These are phyloP conservation scores for Phyllosticta citrichinensis DNA, from an alignment of 2,329 filamentous ascomycete species.

Conservation along the genomic window DNA sequence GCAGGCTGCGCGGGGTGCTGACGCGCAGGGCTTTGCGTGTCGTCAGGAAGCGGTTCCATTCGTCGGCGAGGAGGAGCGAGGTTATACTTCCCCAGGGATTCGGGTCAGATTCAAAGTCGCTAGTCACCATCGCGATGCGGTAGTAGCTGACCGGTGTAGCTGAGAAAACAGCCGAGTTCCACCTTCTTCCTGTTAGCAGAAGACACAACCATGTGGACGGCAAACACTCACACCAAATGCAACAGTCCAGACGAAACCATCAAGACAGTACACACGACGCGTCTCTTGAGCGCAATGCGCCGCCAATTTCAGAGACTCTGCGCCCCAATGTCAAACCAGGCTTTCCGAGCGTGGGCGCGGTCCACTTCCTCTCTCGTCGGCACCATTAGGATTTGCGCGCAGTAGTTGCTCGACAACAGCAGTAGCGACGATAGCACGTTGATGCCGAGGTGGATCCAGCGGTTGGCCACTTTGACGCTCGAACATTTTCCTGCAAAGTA, in stretches of 20 bases:
- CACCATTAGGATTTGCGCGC: not conserved
- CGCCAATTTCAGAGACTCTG: conserved; percentile 29
- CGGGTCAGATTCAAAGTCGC: not conserved
- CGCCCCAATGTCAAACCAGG: conserved; percentile 38
- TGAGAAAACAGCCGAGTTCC: conserved; percentile 1
- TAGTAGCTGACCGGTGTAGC: not conserved
- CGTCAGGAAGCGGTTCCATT: conserved; percentile 35
- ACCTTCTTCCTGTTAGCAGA: not conserved
- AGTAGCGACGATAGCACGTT: not conserved
- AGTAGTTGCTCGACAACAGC: not conserved
- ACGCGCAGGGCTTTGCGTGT: conserved; percentile 29
- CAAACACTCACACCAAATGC: conserved; percentile 1
- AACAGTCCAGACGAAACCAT: not conserved
- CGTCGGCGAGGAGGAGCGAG: conserved; percentile 36
- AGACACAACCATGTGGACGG: no score
- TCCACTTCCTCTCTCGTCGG: conserved; percentile 2
- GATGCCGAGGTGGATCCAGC: conserved; percentile 30
- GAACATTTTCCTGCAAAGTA: not conserved
- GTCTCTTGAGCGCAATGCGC: conserved; percentile 10
- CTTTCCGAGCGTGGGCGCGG: not conserved
- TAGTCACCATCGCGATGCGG: not conserved
- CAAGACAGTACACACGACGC: not conserved
- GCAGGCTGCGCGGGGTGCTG: conserved; percentile 23
- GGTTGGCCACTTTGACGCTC: not conserved
- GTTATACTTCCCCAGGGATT: conserved; percentile 24